Conservation (phyloP, 2,329 filamentous ascomycete genomes). For the Exophiala xenobiotica region DNA sequence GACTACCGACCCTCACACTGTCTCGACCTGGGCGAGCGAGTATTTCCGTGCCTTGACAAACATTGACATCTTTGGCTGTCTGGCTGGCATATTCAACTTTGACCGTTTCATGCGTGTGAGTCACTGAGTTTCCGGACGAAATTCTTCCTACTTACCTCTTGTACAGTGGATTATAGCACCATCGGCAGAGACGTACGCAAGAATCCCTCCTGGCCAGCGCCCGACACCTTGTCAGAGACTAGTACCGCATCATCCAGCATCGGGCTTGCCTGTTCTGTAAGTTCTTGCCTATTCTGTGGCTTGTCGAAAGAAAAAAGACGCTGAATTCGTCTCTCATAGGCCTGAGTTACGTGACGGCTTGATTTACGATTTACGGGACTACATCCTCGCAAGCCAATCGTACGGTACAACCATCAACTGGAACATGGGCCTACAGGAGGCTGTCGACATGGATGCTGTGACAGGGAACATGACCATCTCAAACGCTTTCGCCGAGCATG, state of each 20-base stretch:
- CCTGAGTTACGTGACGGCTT: constrained; percentile 1
- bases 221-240: background rate
- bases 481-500: background rate
- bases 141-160: background rate
- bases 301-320: no score
- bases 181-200: constrained; percentile 1
- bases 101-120: constrained; percentile 1
- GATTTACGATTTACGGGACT: constrained; percentile 2
- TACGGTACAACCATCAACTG: background rate
- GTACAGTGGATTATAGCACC: background rate
- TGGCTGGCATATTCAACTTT: constrained; percentile 2
- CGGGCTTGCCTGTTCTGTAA: background rate
- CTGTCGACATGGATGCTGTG: background rate
- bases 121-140: background rate
- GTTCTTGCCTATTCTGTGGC: no score
- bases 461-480: constrained; percentile 1
- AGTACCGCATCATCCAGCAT: constrained; percentile 1
- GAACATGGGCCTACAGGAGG: background rate
- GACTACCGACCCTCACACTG: background rate
- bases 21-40: background rate
- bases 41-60: background rate
- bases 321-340: background rate
- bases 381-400: constrained; percentile 1
- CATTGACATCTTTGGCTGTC: background rate
- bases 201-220: background rate